A percentile compares a stretch with the other conserved stretches of the same genome.
Evolutionary conservation across 371 early-diverging fungal species (phyloP).

Genomic region (Blyttiomyces sp.): DNA sequence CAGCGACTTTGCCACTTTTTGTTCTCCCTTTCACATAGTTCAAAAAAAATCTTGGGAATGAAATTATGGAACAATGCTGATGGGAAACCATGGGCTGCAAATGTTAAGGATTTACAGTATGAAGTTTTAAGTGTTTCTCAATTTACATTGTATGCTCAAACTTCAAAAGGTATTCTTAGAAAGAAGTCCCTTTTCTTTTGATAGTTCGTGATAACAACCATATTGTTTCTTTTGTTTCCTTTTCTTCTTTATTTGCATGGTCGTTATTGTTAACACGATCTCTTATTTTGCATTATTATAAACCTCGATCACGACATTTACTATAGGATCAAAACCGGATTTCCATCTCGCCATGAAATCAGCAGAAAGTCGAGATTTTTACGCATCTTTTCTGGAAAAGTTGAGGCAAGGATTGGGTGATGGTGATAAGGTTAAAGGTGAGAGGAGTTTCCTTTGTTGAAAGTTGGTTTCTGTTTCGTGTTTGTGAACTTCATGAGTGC

Average conservation of each 20-base stretch:
- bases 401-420: slow-evolving; percentile 59
- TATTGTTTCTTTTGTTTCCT: neutral
- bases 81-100: slow-evolving; percentile 13
- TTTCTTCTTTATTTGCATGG: neutral
- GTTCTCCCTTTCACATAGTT: neutral
- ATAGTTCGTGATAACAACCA: neutral
- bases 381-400: slow-evolving; percentile 65
- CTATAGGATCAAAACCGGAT: slow-evolving; percentile 75
- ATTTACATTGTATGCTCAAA: slow-evolving; percentile 77
- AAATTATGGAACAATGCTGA: neutral
- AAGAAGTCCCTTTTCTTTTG: too few relatives aligned
- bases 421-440: slow-evolving; percentile 67
- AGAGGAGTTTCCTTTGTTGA: neutral
- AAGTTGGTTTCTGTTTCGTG: neutral
- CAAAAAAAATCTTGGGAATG: slow-evolving; percentile 6
- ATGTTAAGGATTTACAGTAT: slow-evolving; percentile 6
- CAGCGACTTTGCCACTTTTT: neutral
- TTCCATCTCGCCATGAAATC: slow-evolving; percentile 84
- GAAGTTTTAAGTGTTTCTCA: slow-evolving; percentile 60
- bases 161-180: slow-evolving; percentile 68
- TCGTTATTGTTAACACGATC: too few relatives aligned
- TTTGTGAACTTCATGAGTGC: neutral
- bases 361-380: slow-evolving; percentile 62
- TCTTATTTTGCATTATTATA: neutral
- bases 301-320: neutral